A percentile compares a stretch with the other conserved stretches of the same genome.
These are phyloP conservation scores for Kodamaea jinghongensis DNA, from an alignment of 805 yeast genomes.

Conservation along the genomic window DNA sequence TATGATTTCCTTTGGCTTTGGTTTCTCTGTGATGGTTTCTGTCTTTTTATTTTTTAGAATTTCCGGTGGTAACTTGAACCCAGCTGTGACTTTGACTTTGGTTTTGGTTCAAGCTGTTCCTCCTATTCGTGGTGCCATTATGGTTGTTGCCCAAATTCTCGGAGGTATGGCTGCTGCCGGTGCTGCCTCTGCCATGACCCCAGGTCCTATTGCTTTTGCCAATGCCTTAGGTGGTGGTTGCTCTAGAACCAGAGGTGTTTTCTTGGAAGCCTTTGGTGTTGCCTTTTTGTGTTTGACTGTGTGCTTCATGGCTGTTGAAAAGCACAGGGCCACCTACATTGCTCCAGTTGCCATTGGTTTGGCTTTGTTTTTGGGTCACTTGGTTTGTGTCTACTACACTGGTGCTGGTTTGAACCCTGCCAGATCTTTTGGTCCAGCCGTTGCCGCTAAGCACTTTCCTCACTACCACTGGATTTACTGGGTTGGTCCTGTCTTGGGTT, in stretches of 20 bases:
- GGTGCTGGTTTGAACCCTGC: conserved; percentile 95
- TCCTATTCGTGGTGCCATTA: conserved; percentile 64
- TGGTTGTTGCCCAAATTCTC: conserved; percentile 66
- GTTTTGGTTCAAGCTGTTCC: conserved; percentile 71
- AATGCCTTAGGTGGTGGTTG: conserved; percentile 71
- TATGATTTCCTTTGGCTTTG: conserved; percentile 85
- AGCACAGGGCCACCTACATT: conserved; percentile 67
- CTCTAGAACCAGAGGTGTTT: conserved; percentile 71
- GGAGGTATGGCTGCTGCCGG: conserved; percentile 94
- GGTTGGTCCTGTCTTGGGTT: conserved; percentile 82
- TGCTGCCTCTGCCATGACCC: conserved; percentile 81
- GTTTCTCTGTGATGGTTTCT: conserved; percentile 76
- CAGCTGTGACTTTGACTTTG: conserved; percentile 77
- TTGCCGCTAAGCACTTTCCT: conserved; percentile 73
- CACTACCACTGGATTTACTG: conserved; percentile 88
- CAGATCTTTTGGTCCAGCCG: conserved; percentile 79
- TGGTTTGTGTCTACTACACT: conserved; percentile 76
- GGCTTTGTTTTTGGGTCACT: conserved; percentile 76
- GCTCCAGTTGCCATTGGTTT: conserved; percentile 86
- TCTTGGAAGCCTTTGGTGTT: conserved; percentile 81
- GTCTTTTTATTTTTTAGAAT: conserved; percentile 69
- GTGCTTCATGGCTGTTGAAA: conserved; percentile 79
- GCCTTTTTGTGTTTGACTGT: conserved; percentile 72
- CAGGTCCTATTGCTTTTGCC: conserved; percentile 70
- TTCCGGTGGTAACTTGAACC: conserved; percentile 89